phyloP scores from a whole-genome alignment of 1,284 basidiomycete species.

The Neotropicomus parvogracilis region DNA sequence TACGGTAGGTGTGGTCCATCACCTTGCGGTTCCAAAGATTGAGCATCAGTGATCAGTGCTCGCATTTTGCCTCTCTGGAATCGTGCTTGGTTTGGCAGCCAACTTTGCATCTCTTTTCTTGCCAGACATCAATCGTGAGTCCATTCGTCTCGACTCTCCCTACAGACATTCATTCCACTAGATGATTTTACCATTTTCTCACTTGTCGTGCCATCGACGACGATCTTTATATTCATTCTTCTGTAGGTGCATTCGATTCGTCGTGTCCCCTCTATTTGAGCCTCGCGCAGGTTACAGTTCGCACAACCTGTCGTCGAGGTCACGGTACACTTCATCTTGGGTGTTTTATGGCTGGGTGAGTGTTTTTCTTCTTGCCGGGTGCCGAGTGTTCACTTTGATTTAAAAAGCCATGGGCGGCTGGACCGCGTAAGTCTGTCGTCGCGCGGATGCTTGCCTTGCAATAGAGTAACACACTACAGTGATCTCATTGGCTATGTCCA shows the following conservation, averaged over 20 bases:
- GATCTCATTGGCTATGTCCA: slow-evolving; percentile 66
- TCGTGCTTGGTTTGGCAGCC: slow-evolving; percentile 62
- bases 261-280: not conserved
- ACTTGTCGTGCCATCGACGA: slow-evolving; percentile 58
- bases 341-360: slow-evolving; percentile 66
- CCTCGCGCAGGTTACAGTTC: slow-evolving; percentile 54
- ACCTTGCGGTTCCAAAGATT: slow-evolving; percentile 1
- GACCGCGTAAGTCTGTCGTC: slow-evolving; percentile 51
- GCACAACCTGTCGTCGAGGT: slow-evolving; percentile 64
- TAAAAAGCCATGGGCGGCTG: slow-evolving; percentile 66
- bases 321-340: slow-evolving; percentile 50
- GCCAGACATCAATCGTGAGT: slow-evolving; percentile 58
- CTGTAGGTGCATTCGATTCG: slow-evolving; percentile 38
- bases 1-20: slow-evolving; percentile 39
- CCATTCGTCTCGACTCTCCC: not conserved
- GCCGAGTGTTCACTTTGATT: slow-evolving; percentile 8
- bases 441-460: not conserved
- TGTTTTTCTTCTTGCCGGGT: slow-evolving; percentile 7
- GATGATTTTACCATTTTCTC: slow-evolving; percentile 69
- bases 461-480: slow-evolving; percentile 35
- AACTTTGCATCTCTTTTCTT: slow-evolving; percentile 66
- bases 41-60: slow-evolving; percentile 40
- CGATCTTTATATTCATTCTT: slow-evolving; percentile 55
- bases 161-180: slow-evolving; percentile 27
- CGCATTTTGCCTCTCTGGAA: slow-evolving; percentile 57